Evolutionary conservation across 495 filamentous ascomycete genomes (phyloP).

Genomic region (Neurospora terricola): DNA sequence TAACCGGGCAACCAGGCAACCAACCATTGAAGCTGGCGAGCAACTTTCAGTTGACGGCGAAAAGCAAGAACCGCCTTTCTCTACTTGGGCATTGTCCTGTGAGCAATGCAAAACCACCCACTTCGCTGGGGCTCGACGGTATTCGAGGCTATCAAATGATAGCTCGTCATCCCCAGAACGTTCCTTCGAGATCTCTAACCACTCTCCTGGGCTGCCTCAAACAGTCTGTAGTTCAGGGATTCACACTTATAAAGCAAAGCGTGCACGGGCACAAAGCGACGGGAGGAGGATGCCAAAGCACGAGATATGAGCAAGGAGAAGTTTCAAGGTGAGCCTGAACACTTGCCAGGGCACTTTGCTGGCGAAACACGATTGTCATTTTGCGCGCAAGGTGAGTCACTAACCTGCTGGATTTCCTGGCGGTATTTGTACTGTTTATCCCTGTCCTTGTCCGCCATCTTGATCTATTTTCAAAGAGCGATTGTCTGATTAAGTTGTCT

Average conservation of each 20-base stretch:
- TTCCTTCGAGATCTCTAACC: neutral
- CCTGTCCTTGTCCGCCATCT: constrained; percentile 49
- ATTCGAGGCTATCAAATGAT: neutral
- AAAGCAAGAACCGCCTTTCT: neutral
- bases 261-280: neutral
- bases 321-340: neutral
- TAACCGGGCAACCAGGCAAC: neutral
- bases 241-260: neutral
- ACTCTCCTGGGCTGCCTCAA: neutral
- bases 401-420: constrained; percentile 89
- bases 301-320: neutral
- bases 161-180: neutral
- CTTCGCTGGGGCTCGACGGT: neutral
- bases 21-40: neutral
- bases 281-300: neutral
- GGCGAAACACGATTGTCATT: neutral
- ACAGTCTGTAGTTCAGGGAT: neutral
- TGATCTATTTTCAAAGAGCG: constrained; percentile 10
- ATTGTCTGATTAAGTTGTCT: neutral
- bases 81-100: neutral
- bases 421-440: constrained; percentile 71
- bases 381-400: constrained; percentile 11
- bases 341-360: neutral
- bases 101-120: neutral
- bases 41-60: neutral